phyloP scores from a whole-genome alignment of 768 basidiomycete species.

The Serendipita sp. region DNA sequence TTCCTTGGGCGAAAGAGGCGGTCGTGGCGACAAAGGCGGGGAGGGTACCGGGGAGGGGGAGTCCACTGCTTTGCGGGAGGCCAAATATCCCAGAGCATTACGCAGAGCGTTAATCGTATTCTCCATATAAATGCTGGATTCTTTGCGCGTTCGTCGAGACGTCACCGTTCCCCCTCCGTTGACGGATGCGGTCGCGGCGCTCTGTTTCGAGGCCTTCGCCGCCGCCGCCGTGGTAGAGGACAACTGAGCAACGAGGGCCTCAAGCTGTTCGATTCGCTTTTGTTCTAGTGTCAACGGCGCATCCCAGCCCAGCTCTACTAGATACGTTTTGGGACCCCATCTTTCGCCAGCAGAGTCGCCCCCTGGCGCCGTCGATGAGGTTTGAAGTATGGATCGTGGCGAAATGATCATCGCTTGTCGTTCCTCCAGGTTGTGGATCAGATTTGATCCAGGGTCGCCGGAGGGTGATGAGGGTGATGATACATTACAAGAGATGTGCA shows the following conservation, averaged over 20 bases:
- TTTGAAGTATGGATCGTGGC: neutral
- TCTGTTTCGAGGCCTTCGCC: neutral
- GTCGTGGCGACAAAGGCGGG: neutral
- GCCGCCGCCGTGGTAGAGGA: neutral
- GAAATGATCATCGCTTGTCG: constrained; percentile 7
- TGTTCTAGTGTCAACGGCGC: neutral
- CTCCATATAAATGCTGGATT: constrained; percentile 1
- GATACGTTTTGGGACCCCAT: neutral
- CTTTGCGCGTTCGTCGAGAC: neutral
- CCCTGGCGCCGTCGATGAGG: neutral
- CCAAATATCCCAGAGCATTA: neutral
- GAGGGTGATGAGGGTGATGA: neutral
- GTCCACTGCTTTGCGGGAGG: neutral
- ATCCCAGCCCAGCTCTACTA: neutral
- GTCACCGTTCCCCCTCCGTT: neutral
- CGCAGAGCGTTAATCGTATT: neutral
- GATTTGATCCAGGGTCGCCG: neutral
- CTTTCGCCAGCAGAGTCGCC: too few relatives aligned
- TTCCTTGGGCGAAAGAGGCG: neutral
- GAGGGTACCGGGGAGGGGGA: neutral
- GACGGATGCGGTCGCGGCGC: neutral
- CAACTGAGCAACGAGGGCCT: constrained; percentile 3
- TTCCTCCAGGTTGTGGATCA: neutral
- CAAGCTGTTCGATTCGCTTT: neutral
- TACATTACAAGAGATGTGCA: neutral